These are phyloP conservation scores for Backusella westeae DNA, from an alignment of 192 early-diverging fungal species.

Conservation along the genomic window DNA sequence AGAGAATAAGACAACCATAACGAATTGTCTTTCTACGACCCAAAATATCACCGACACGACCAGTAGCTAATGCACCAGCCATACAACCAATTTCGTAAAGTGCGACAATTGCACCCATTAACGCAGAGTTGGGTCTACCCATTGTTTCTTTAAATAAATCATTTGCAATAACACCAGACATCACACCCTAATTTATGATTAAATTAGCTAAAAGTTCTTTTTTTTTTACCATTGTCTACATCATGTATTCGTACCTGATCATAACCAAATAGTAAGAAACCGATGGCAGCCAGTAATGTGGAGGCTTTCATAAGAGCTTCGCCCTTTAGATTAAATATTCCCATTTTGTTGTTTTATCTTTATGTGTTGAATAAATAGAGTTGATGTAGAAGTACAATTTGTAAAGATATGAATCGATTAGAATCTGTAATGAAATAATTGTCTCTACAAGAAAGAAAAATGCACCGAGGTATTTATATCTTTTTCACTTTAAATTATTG, in stretches of 20 bases:
- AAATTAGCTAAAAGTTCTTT: not conserved
- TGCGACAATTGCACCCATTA: constrained; percentile 35
- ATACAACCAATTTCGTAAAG: constrained; percentile 42
- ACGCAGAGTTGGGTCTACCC: constrained; percentile 25
- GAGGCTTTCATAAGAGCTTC: constrained; percentile 60
- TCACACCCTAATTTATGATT: constrained; percentile 21
- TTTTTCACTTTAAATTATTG: not conserved
- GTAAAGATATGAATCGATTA: not conserved
- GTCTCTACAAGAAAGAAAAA: not conserved
- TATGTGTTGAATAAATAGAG: not conserved
- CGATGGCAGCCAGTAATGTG: constrained; percentile 37
- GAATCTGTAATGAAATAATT: not conserved
- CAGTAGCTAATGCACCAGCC: constrained; percentile 31
- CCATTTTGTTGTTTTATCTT: not conserved
- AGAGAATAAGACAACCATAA: constrained; percentile 32
- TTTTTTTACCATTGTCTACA: not conserved
- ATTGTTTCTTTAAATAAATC: constrained; percentile 22
- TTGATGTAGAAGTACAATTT: not conserved
- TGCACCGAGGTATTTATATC: not conserved
- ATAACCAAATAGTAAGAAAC: constrained; percentile 40
- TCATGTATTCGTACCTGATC: constrained; percentile 27
- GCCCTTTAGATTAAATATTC: constrained; percentile 20
- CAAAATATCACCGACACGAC: constrained; percentile 24
- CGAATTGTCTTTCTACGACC: constrained; percentile 34
- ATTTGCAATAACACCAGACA: constrained; percentile 34